Conservation (phyloP, 805 yeast genomes). For the Ogataea naganishii region DNA sequence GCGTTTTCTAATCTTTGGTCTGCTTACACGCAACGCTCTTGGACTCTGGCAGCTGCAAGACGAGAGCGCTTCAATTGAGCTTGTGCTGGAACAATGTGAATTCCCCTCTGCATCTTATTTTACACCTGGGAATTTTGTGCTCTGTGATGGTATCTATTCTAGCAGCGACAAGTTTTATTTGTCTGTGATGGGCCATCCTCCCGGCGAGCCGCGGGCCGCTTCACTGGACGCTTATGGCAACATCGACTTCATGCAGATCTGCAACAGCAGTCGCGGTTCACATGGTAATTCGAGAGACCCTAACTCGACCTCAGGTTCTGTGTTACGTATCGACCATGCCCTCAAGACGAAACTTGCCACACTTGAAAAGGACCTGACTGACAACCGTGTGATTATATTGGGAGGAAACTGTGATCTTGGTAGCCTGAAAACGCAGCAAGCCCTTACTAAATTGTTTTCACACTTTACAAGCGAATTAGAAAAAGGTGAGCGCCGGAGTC, state of each 20-base stretch:
- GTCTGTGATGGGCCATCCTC: constrained; percentile 76
- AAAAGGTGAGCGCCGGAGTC: constrained; percentile 6
- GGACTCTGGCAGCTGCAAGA: constrained; percentile 80
- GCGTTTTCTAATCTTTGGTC: constrained; percentile 70
- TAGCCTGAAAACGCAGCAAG: constrained; percentile 47
- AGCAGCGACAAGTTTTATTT: constrained; percentile 67
- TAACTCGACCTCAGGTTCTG: constrained; percentile 3
- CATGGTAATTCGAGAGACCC: constrained; percentile 2
- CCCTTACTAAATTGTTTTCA: constrained; percentile 52
- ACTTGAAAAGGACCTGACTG: constrained; percentile 45
- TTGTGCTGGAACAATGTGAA: constrained; percentile 54
- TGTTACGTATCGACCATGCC: constrained; percentile 47
- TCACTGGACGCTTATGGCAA: constrained; percentile 70
- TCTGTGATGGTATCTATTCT: constrained; percentile 81
- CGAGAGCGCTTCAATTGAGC: constrained; percentile 60
- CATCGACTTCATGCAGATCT: constrained; percentile 46
- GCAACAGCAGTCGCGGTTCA: constrained; percentile 9
- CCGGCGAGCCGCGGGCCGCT: constrained; percentile 64
- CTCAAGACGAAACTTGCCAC: constrained; percentile 45
- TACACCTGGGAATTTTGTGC: constrained; percentile 66
- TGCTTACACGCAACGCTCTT: constrained; percentile 50
- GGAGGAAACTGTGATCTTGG: constrained; percentile 74
- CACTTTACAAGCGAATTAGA: constrained; percentile 43
- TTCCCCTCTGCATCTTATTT: constrained; percentile 60
- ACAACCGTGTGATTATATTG: constrained; percentile 56